These are phyloP conservation scores for Cystoisospora suis DNA, from an alignment of 169 alveolate species.

Conservation along the genomic window DNA sequence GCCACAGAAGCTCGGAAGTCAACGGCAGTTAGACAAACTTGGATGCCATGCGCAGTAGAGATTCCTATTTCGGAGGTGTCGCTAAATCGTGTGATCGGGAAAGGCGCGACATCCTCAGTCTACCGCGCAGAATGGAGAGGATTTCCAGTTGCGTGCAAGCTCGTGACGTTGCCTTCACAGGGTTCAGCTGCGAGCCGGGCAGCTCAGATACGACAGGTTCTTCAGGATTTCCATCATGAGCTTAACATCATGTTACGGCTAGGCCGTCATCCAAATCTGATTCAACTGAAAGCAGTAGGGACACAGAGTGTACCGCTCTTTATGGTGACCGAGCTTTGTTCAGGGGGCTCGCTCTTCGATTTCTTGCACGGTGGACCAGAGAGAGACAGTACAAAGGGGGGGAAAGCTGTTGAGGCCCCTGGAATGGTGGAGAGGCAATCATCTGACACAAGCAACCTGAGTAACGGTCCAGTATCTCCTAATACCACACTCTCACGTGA, in stretches of 20 bases:
- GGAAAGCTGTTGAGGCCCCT: too few species aligned
- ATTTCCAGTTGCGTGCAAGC: slow-evolving; percentile 25
- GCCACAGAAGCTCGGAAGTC: too few species aligned
- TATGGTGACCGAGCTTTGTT: slow-evolving; percentile 85
- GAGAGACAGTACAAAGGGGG: too few species aligned
- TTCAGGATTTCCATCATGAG: slow-evolving; percentile 81
- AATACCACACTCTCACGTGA: too few species aligned
- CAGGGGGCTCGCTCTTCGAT: slow-evolving; percentile 83
- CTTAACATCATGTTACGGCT: slow-evolving; percentile 75
- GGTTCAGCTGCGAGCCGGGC: slow-evolving; percentile 1
- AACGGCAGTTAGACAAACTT: too few species aligned
- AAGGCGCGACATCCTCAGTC: slow-evolving; percentile 44
- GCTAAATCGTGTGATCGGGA: background rate
- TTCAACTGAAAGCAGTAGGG: slow-evolving; percentile 26
- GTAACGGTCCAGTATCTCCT: too few species aligned
- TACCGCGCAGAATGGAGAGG: slow-evolving; percentile 37
- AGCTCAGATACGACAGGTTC: background rate
- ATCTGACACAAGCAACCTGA: too few species aligned
- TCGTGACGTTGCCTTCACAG: background rate
- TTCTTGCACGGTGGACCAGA: slow-evolving; percentile 72
- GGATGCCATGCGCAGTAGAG: slow-evolving; percentile 23
- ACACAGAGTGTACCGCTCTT: slow-evolving; percentile 48
- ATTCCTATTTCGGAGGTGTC: background rate
- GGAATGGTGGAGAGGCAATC: too few species aligned
- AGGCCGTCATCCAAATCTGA: slow-evolving; percentile 85